phyloP scores from a whole-genome alignment of 164 flowering plant species.

The Annona squamosa region DNA sequence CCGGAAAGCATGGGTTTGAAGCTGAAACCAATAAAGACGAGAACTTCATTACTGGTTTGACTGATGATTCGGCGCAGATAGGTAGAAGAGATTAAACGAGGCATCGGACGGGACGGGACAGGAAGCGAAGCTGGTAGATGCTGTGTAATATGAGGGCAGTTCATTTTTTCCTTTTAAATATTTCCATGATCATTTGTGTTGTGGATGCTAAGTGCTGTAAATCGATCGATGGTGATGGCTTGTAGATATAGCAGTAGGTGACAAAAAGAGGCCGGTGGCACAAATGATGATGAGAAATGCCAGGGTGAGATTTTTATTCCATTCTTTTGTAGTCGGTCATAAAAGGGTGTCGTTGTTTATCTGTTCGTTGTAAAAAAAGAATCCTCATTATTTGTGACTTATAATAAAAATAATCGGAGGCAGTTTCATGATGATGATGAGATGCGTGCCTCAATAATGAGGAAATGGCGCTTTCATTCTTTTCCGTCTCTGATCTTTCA shows the following conservation, averaged over 20 bases:
- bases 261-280: not conserved
- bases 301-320: slow-evolving; percentile 19
- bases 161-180: not conserved
- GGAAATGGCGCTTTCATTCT: not conserved
- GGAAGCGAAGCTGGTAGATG: not conserved
- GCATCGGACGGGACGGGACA: not conserved
- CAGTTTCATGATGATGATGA: not conserved
- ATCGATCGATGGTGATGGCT: not conserved
- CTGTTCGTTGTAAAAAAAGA: slow-evolving; percentile 13
- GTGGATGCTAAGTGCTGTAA: not conserved
- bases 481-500: not conserved
- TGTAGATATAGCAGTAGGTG: slow-evolving; percentile 8
- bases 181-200: not conserved
- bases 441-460: slow-evolving; percentile 11
- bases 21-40: slow-evolving; percentile 87
- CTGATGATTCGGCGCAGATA: not conserved
- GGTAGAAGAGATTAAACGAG: not conserved
- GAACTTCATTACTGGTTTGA: slow-evolving; percentile 26
- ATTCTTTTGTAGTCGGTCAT: slow-evolving; percentile 49
- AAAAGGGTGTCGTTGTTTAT: slow-evolving; percentile 2
- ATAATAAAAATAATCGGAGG: slow-evolving; percentile 3
- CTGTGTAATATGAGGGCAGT: not conserved
- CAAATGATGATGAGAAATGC: slow-evolving; percentile 3
- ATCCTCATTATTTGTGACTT: slow-evolving; percentile 26
- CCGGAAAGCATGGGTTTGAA: slow-evolving; percentile 98